phyloP scores from a whole-genome alignment of 1,284 basidiomycete species.

The Megacollybia platyphylla region DNA sequence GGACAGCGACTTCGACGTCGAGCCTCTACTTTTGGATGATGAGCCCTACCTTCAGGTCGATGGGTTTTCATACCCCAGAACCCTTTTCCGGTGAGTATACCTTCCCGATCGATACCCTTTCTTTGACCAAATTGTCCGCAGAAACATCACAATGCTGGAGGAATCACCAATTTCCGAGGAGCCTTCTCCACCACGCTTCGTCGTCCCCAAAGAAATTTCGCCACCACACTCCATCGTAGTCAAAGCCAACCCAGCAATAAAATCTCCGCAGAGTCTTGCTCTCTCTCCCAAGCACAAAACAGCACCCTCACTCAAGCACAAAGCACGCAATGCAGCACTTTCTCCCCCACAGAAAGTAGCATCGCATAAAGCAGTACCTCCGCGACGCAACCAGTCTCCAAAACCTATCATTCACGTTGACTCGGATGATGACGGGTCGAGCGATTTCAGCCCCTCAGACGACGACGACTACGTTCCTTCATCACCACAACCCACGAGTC shows the following conservation, averaged over 20 bases:
- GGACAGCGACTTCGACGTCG: conserved; percentile 8
- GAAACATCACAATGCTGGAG: not conserved
- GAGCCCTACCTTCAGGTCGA: not conserved
- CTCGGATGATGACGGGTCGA: conserved; percentile 13
- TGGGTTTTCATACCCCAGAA: not conserved
- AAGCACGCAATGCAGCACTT: not conserved
- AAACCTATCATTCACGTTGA: conserved; percentile 1
- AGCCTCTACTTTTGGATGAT: conserved; percentile 1
- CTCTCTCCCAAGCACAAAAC: too few species aligned
- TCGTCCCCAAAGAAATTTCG: not conserved
- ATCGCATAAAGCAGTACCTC: not conserved
- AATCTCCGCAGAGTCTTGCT: too few species aligned
- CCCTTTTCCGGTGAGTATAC: not conserved
- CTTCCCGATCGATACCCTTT: not conserved
- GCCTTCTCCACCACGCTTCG: not conserved
- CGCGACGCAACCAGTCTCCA: not conserved
- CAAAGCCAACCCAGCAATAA: not conserved
- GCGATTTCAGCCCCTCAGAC: conserved; percentile 15
- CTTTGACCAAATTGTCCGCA: not conserved
- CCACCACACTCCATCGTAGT: not conserved
- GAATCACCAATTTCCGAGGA: not conserved
- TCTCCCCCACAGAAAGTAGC: not conserved
- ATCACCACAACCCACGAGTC: conserved; percentile 10
- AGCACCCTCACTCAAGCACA: too few species aligned
- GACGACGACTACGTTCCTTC: conserved; percentile 21